Percentiles rank a stretch among this genome's conserved stretches.
These are phyloP conservation scores for Primulina tabacum DNA, from an alignment of 257 asterid genomes.

Conservation along the genomic window DNA sequence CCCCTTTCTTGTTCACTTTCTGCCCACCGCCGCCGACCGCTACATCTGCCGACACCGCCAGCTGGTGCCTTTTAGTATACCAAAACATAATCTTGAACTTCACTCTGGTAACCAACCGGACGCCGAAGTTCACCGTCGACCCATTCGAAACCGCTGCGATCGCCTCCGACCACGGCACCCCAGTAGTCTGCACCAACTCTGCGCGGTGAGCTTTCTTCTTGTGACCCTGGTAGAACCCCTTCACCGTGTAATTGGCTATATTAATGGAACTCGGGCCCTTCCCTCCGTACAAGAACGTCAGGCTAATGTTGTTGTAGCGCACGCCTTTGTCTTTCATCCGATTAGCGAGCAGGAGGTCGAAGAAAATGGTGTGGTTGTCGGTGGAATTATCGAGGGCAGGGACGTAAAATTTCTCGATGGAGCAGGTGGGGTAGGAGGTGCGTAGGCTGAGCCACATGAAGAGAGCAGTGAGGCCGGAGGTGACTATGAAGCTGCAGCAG, in stretches of 20 bases:
- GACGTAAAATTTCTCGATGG: constrained; percentile 45
- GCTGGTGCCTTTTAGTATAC: constrained; percentile 38
- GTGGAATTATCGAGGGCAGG: constrained; percentile 50
- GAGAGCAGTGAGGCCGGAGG: constrained; percentile 76
- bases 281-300: constrained; percentile 37
- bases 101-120: constrained; percentile 54
- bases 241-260: constrained; percentile 44
- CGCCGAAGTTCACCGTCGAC: constrained; percentile 45
- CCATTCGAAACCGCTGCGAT: constrained; percentile 30
- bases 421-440: constrained; percentile 53
- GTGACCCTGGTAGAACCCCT: constrained; percentile 72
- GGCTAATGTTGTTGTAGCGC: constrained; percentile 37
- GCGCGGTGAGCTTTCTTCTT: constrained; percentile 40
- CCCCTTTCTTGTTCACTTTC: constrained; percentile 41
- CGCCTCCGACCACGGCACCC: constrained; percentile 63
- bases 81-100: constrained; percentile 56
- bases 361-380: constrained; percentile 46
- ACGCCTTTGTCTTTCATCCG: constrained; percentile 76
- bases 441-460: constrained; percentile 90
- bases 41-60: constrained; percentile 42
- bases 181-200: constrained; percentile 28
- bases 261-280: constrained; percentile 24
- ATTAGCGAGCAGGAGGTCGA: constrained; percentile 57
- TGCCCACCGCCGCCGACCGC: constrained; percentile 48
- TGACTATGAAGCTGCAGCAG: constrained; percentile 65